Conservation (phyloP, 1,284 basidiomycete species). For the Puccinia coronata region DNA sequence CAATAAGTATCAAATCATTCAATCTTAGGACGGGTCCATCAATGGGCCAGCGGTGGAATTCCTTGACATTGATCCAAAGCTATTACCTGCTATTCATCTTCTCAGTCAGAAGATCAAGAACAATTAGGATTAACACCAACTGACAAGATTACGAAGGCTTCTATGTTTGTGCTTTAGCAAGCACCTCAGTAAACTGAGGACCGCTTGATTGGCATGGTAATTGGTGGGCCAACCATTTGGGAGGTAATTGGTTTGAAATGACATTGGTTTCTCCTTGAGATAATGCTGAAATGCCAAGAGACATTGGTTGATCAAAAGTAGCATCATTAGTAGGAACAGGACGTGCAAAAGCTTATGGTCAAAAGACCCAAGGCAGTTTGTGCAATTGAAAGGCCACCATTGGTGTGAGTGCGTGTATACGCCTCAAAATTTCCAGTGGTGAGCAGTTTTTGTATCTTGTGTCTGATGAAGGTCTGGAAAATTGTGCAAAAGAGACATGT, state of each 20-base stretch:
- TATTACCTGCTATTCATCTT: background rate
- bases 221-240: background rate
- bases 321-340: too few relatives aligned
- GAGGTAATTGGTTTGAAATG: background rate
- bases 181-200: background rate
- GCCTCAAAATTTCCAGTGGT: background rate
- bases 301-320: background rate
- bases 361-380: background rate
- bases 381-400: background rate
- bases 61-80: conserved; percentile 1
- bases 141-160: background rate
- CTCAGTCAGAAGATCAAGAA: background rate
- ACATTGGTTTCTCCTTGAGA: background rate
- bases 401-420: background rate
- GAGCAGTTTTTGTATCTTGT: background rate
- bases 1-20: background rate
- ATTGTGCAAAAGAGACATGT: too few relatives aligned
- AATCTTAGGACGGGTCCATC: background rate
- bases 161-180: background rate
- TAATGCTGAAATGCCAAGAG: background rate
- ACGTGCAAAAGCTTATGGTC: background rate
- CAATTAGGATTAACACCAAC: background rate
- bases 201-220: background rate
- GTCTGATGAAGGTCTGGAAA: background rate
- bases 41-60: background rate